Evolutionary conservation across 129 eudicot species (phyloP).

Genomic region (Arctium minus): DNA sequence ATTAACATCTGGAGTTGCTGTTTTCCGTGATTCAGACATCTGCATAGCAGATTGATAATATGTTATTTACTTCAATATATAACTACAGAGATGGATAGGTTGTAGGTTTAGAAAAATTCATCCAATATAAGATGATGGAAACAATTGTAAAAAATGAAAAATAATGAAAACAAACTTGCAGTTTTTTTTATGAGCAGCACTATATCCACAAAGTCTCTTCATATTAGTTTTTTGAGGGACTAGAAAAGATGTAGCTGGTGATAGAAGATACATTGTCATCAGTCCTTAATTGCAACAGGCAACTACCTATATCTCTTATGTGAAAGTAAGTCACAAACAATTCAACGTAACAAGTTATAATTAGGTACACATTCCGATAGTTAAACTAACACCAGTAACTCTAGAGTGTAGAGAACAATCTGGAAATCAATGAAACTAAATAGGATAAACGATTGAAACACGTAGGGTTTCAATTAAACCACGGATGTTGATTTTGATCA

Average conservation of each 20-base stretch:
- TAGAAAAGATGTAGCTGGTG: neutral
- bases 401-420: neutral
- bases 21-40: constrained; percentile 72
- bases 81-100: neutral
- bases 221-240: neutral
- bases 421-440: neutral
- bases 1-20: constrained; percentile 34
- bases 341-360: neutral
- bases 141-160: neutral
- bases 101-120: constrained; percentile 7
- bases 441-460: constrained; percentile 3
- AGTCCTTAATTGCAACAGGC: constrained; percentile 5
- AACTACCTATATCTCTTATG: neutral
- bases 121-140: constrained; percentile 4
- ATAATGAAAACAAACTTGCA: neutral
- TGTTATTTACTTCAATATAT: constrained; percentile 1
- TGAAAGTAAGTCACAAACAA: neutral
- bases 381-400: neutral
- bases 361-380: neutral
- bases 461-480: constrained; percentile 7
- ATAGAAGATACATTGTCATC: neutral
- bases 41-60: constrained; percentile 18
- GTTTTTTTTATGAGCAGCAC: neutral
- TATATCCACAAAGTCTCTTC: constrained; percentile 4
- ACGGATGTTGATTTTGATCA: neutral